Conservation (phyloP, 202 grass and related monocot genomes). For the Brachypodium distachyon region DNA sequence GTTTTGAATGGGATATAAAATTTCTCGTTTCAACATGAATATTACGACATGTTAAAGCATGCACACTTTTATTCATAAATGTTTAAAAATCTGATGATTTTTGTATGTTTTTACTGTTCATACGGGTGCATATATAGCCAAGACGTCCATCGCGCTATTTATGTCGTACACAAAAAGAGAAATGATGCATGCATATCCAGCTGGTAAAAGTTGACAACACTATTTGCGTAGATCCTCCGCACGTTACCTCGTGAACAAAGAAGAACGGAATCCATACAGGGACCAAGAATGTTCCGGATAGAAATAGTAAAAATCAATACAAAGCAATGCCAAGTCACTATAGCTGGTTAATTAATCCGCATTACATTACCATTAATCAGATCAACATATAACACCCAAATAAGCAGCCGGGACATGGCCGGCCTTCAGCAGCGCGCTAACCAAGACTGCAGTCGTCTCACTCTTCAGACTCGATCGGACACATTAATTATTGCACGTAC, state of each 20-base stretch:
- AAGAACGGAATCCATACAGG: not conserved
- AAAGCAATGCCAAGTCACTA: not conserved
- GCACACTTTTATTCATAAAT: too few relatives aligned
- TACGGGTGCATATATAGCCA: not conserved
- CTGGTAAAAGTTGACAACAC: not conserved
- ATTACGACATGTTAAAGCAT: too few relatives aligned
- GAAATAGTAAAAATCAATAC: not conserved
- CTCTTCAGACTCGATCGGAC: too few relatives aligned
- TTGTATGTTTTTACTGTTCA: too few relatives aligned
- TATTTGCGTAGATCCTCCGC: too few relatives aligned
- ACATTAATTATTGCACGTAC: too few relatives aligned
- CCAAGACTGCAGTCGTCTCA: too few relatives aligned
- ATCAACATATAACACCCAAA: not conserved
- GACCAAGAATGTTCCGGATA: not conserved
- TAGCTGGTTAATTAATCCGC: not conserved
- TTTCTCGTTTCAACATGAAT: too few relatives aligned
- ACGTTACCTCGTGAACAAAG: not conserved
- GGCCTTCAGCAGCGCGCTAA: not conserved
- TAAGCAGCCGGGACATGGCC: not conserved
- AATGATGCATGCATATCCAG: too few relatives aligned
- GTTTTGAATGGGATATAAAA: too few relatives aligned
- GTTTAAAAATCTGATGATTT: too few relatives aligned
- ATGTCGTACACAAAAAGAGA: too few relatives aligned
- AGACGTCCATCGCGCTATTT: not conserved
- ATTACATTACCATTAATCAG: not conserved